Base-by-base conservation (phyloP, 1,284 basidiomycete species). In the Ganoderma lingzhi region DNA sequence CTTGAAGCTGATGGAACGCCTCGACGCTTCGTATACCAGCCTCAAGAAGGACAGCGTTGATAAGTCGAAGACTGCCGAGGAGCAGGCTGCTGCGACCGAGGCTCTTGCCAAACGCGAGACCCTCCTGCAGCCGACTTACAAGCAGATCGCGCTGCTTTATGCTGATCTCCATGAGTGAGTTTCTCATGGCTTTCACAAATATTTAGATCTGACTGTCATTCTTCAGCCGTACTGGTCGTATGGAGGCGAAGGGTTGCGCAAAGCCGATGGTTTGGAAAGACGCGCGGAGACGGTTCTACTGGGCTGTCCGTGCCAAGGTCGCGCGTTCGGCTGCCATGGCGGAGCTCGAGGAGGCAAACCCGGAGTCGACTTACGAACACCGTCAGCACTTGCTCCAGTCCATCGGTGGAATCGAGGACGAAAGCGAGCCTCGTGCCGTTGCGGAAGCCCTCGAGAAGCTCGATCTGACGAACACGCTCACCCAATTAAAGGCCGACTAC, bases 231-330 rank as follows among this genome's bases (percentile, higher is more conserved):
- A 89, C 92, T 58, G 97, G 96, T 70, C 95, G 97, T 70, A 99
- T 99, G 97, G 95, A 98, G 83, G 97, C 97, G 37, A 99, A 99
- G 83, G 97, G 96, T 23, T 98, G 93, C 78, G 96, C 93, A 58
- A 93, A 88, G 77, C 87, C 90, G 41, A 90, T 88, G 69, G 89
- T 91, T 68, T 98, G 97, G 96, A 93, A 93, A 80, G 89, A 96
- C 72, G 91, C 96, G 61, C 92, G 97, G 72, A 88, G 95, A 72
- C 90, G 93, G 81, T 99, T 99, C 89, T 99, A 98, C 86, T 97
- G 96, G 96, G 92, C 95, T 66, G 87, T 97, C 62, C 93, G 96
- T 61, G 91, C 92, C 23, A 91, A 92, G 65, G 81, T 94, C 39
- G 92, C 93, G 30, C 88, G 87, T 62, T 91, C 90, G 2, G 80